These are phyloP conservation scores for Talaromyces sp. DNA, from an alignment of 2,329 filamentous ascomycete species.

Conservation along the genomic window DNA sequence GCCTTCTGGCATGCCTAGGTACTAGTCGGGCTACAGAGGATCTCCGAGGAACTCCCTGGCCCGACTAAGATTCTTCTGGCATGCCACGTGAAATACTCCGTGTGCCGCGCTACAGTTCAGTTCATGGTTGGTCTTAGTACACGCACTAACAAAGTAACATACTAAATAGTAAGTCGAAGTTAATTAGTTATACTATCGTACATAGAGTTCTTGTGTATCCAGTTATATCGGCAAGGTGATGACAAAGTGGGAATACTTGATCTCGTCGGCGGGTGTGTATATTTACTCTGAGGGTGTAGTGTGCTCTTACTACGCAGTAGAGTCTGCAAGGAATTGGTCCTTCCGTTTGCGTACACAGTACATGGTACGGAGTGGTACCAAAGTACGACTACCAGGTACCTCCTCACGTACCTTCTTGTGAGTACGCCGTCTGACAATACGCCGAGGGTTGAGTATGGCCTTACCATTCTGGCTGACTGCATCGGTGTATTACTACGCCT, in stretches of 20 bases:
- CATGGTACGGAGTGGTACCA: too few relatives aligned
- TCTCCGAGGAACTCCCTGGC: constrained; percentile 3
- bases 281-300: neutral
- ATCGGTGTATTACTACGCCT: neutral
- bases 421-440: neutral
- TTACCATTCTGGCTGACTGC: neutral
- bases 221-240: neutral
- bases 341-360: neutral
- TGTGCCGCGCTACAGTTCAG: neutral
- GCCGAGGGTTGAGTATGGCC: neutral
- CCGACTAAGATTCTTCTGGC: neutral
- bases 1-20: neutral
- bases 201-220: neutral
- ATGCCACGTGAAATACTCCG: constrained; percentile 3
- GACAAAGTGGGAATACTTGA: neutral
- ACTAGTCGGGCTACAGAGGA: neutral
- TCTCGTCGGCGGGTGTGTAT: neutral
- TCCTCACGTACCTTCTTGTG: neutral
- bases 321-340: neutral
- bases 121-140: too few relatives aligned
- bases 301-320: neutral
- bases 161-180: too few relatives aligned
- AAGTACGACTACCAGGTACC: neutral
- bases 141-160: neutral
- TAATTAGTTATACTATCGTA: neutral